Percentiles rank a stretch among this genome's conserved stretches.
These are phyloP conservation scores for Multifurca ochricompacta DNA, from an alignment of 768 basidiomycete species.

Conservation along the genomic window DNA sequence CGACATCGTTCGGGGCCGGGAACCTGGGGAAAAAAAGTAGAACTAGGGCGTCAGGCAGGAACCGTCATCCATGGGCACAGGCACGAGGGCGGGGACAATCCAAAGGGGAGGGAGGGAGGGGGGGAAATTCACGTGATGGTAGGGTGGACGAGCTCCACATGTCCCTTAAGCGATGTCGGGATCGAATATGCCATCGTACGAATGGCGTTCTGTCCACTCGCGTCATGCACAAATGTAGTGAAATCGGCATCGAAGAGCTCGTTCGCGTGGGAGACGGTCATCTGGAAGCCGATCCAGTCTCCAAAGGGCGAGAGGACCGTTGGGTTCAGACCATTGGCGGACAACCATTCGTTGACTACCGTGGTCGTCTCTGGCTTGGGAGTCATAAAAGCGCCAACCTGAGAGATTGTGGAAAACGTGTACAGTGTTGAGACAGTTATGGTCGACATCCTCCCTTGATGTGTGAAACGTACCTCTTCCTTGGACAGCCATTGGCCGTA, in stretches of 20 bases:
- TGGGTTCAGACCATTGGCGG: constrained; percentile 12
- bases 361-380: constrained; percentile 14
- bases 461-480: not conserved
- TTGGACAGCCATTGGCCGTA: constrained; percentile 7
- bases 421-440: not conserved
- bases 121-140: constrained; percentile 15
- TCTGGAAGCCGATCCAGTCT: constrained; percentile 19
- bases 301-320: constrained; percentile 16
- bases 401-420: too few relatives aligned
- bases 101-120: too few relatives aligned
- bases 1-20: not conserved
- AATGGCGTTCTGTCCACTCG: constrained; percentile 13
- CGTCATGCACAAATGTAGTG: constrained; percentile 15
- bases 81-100: too few relatives aligned
- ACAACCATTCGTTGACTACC: constrained; percentile 16
- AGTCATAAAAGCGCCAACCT: constrained; percentile 20
- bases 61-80: too few relatives aligned
- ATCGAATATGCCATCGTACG: constrained; percentile 22
- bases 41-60: not conserved
- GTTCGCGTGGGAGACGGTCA: constrained; percentile 20
- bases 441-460: not conserved
- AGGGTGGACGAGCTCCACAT: constrained; percentile 21
- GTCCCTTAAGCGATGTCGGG: constrained; percentile 15
- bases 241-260: constrained; percentile 18
- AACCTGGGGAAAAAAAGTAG: not conserved